phyloP scores from a whole-genome alignment of 2,329 filamentous ascomycete genomes.

The Macrophomina tecta region DNA sequence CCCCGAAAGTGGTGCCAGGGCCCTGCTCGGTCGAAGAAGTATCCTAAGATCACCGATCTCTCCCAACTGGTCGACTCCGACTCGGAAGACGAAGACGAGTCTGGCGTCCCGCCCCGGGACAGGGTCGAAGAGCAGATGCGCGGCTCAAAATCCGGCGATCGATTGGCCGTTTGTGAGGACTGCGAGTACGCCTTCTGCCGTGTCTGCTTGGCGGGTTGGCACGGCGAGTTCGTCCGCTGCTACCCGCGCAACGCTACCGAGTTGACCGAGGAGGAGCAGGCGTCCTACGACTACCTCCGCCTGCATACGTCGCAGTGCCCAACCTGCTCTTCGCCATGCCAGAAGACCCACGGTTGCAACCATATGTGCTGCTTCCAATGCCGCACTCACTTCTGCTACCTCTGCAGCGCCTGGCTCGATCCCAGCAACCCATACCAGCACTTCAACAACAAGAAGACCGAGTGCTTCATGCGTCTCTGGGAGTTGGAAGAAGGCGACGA shows the following conservation, averaged over 20 bases:
- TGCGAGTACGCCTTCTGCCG: constrained; percentile 89
- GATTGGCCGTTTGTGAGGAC: constrained; percentile 84
- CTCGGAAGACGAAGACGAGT: constrained; percentile 45
- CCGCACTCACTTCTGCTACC: constrained; percentile 91
- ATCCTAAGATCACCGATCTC: constrained; percentile 54
- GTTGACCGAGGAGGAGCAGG: constrained; percentile 82
- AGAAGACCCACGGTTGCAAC: constrained; percentile 94
- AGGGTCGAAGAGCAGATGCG: constrained; percentile 31
- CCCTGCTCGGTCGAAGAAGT: constrained; percentile 68
- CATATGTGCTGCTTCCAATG: constrained; percentile 96
- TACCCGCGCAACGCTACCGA: constrained; percentile 71
- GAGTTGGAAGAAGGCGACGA: constrained; percentile 81
- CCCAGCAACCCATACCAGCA: constrained; percentile 84
- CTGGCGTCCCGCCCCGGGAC: constrained; percentile 48
- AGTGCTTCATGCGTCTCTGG: constrained; percentile 87
- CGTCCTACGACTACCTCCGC: constrained; percentile 82
- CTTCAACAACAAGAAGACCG: constrained; percentile 74
- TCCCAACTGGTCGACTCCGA: constrained; percentile 47
- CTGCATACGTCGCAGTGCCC: constrained; percentile 86
- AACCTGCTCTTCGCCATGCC: constrained; percentile 80
- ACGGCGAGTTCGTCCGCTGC: constrained; percentile 81
- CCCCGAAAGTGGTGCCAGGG: constrained; percentile 92
- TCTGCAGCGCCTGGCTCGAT: constrained; percentile 87
- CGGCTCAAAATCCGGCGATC: constrained; percentile 53
- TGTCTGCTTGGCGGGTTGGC: constrained; percentile 82